Evolutionary conservation across 345 rosid genomes (phyloP), one percentile per base, ranked within the genome.

Genomic region (Lepidium sativum): DNA sequence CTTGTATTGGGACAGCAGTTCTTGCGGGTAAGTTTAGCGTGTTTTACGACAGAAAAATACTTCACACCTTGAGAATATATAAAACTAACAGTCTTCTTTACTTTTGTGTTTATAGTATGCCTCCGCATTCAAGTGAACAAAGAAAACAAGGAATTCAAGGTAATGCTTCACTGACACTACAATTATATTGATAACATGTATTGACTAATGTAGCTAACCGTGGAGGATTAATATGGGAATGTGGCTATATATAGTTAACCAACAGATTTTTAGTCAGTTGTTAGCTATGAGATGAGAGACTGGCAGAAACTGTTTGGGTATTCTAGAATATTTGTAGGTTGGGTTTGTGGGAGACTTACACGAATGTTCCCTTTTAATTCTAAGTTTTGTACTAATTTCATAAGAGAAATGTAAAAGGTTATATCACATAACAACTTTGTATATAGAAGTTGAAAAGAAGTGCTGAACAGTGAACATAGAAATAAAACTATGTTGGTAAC

Each of bases 111-210:
- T 38, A 8, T 84, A 95, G 99, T 95, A 60, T 95, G 99, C 80
- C 99, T 95, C 53, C 89, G 97, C 38, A 91, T 95, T 73, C 99
- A 95, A 73, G 97, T 95, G 82, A 95, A 95, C 89, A 95, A 88
- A 66, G 99, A 95, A 75, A 95, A 95, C 87, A 95, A 91, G 80
- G 99, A 95, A 67, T 87, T 90, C 72, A 87, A 87, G 92, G 97
- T 87, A 64, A 56, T 15, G 7, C 8, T 20, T 39, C 0, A 1
- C 9, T 2, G 1, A 49, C 15, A 49, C 35, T 60, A 32, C n/a
- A 33, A 4, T 16, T 4, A 6, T 29, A 29, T 14, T 63, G 37
- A 37, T 11, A 18, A 17, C 18, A 48, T 21, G 29, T 27, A 4
- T 35, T 59, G 6, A 54, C 7, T 38, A 54, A 7, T 38, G n/a